Conservation (phyloP, 768 basidiomycete genomes). For the Ramaria rubella region DNA sequence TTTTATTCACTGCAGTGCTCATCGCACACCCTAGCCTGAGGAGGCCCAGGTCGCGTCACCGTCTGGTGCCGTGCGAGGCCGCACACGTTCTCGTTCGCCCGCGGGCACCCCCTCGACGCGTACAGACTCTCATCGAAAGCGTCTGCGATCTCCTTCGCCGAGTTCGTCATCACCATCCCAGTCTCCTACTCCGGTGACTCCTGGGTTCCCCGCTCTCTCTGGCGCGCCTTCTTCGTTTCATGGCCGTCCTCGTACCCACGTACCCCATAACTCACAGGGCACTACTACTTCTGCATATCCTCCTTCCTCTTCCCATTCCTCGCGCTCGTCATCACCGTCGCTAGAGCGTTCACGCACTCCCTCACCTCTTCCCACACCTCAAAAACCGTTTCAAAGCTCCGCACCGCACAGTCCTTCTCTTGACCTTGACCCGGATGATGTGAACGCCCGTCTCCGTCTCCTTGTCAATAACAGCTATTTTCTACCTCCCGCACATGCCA, state of each 20-base stretch:
- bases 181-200: conserved; percentile 3
- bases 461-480: conserved; percentile 86
- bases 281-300: conserved; percentile 37
- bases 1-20: not conserved
- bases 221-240: conserved; percentile 6
- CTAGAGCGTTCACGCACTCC: not conserved
- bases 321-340: conserved; percentile 3
- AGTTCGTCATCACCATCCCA: conserved; percentile 9
- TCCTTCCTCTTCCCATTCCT: conserved; percentile 51
- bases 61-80: not conserved
- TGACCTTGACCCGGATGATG: conserved; percentile 57
- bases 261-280: conserved; percentile 10
- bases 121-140: conserved; percentile 1
- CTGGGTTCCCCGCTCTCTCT: not conserved
- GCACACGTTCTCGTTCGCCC: conserved; percentile 4
- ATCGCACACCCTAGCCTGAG: not conserved
- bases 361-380: not conserved
- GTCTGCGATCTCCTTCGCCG: conserved; percentile 1
- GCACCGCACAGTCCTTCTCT: conserved; percentile 8
- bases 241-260: not conserved
- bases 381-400: not conserved
- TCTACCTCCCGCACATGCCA: conserved; percentile 80
- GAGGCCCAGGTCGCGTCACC: not conserved
- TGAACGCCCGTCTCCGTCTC: conserved; percentile 75
- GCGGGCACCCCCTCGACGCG: not conserved